A percentile compares a stretch with the other conserved stretches of the same genome.
Evolutionary conservation across 75 land plant species (phyloP).

Genomic region (Cupressus sempervirens): DNA sequence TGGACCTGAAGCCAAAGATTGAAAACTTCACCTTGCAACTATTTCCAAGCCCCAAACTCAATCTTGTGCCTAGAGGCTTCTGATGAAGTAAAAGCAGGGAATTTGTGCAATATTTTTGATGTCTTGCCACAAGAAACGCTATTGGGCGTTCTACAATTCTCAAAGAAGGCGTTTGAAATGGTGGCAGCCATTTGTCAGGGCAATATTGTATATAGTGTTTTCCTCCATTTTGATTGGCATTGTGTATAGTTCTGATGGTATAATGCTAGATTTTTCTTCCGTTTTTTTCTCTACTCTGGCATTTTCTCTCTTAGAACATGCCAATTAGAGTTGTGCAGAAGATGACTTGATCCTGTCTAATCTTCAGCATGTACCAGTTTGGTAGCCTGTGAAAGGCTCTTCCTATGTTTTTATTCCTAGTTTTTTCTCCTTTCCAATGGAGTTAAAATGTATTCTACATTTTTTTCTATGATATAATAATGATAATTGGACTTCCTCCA

Average conservation of each 20-base stretch:
- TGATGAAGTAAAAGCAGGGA: neutral
- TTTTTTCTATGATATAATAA: neutral
- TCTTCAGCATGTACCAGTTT: neutral
- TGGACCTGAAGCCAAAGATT: conserved; percentile 21
- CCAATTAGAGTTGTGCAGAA: neutral
- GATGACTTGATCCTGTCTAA: neutral
- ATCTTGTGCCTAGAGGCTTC: conserved; percentile 15
- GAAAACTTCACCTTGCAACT: conserved; percentile 25
- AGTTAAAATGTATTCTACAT: neutral
- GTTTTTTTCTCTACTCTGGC: conserved; percentile 3
- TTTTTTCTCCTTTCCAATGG: neutral
- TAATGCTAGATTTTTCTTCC: neutral
- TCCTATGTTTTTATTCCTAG: neutral
- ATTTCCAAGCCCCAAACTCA: conserved; percentile 40
- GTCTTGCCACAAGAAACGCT: neutral
- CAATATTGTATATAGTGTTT: neutral
- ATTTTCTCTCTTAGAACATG: neutral
- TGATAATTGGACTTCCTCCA: neutral
- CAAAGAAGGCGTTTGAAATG: neutral
- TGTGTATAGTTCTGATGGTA: neutral
- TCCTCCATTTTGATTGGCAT: neutral
- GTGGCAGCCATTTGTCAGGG: conserved; percentile 1
- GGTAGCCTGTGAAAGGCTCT: neutral
- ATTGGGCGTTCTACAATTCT: neutral
- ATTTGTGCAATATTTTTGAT: neutral